Evolutionary conservation across 2,329 filamentous ascomycete genomes (phyloP).

Genomic region (Penicillium sp.): DNA sequence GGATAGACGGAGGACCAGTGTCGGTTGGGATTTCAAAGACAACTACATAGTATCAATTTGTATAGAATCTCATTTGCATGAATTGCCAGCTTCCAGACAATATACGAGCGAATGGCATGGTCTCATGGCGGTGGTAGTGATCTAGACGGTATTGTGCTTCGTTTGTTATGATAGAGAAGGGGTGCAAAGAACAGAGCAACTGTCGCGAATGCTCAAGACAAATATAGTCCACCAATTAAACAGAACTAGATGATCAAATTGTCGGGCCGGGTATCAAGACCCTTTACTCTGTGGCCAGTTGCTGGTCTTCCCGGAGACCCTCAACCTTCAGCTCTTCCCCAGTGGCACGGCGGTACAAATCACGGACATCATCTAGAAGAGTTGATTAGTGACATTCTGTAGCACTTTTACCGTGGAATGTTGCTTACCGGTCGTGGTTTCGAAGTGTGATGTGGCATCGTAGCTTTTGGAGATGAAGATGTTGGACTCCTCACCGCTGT

Average conservation of each 20-base stretch:
- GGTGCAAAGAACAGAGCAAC: slow-evolving; percentile 17
- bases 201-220: slow-evolving; percentile 27
- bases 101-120: neutral
- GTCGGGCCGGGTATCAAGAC: slow-evolving; percentile 6
- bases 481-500: slow-evolving; percentile 77
- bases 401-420: neutral
- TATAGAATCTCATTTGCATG: slow-evolving; percentile 12
- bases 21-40: neutral
- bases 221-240: slow-evolving; percentile 31
- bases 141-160: slow-evolving; percentile 16
- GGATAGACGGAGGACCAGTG: neutral
- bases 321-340: slow-evolving; percentile 86
- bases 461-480: slow-evolving; percentile 99
- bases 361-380: slow-evolving; percentile 77
- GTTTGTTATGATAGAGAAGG: slow-evolving; percentile 11
- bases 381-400: slow-evolving; percentile 5
- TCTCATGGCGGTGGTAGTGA: slow-evolving; percentile 2
- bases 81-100: neutral
- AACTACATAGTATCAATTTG: neutral
- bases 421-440: slow-evolving; percentile 67
- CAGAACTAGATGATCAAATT: slow-evolving; percentile 27
- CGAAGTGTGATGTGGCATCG: slow-evolving; percentile 95
- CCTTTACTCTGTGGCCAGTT: slow-evolving; percentile 38
- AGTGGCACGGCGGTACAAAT: slow-evolving; percentile 80
- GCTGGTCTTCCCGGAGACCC: slow-evolving; percentile 69